A percentile compares a stretch with the other conserved stretches of the same genome.
phyloP scores from a whole-genome alignment of 768 basidiomycete genomes.

The Boletus edulis region DNA sequence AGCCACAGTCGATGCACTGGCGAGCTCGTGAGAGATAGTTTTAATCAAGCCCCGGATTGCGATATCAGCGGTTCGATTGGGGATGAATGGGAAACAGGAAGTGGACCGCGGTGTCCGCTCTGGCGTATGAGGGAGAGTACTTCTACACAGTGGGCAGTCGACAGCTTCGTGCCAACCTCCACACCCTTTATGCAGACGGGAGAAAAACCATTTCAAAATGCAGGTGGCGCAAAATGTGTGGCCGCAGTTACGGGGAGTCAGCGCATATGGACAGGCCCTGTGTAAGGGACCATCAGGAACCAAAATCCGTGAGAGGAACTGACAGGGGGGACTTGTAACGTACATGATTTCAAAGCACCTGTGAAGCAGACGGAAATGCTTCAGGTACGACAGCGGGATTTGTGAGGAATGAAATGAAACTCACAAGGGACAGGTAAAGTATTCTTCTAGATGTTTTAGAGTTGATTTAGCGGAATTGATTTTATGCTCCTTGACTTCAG shows the following conservation, averaged over 20 bases:
- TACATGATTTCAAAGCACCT: conserved; percentile 67
- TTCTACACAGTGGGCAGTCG: conserved; percentile 67
- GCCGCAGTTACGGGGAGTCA: conserved; percentile 57
- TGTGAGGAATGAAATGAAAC: conserved; percentile 23
- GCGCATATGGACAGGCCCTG: conserved; percentile 52
- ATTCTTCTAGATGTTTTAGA: conserved; percentile 56
- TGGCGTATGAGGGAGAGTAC: conserved; percentile 47
- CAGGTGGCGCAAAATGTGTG: conserved; percentile 69
- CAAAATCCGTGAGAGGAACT: conserved; percentile 3
- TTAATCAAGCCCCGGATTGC: conserved; percentile 53
- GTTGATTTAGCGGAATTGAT: conserved; percentile 28
- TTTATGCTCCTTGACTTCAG: conserved; percentile 42
- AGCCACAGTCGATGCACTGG: conserved; percentile 27
- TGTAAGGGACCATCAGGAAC: conserved; percentile 8
- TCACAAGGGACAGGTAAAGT: conserved; percentile 64
- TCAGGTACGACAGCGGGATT: conserved; percentile 10
- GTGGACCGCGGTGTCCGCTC: conserved; percentile 49
- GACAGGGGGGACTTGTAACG: conserved; percentile 8
- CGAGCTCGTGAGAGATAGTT: conserved; percentile 43
- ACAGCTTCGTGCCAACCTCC: conserved; percentile 68
- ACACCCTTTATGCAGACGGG: conserved; percentile 58
- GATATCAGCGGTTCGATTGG: conserved; percentile 55
- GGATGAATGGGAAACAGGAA: conserved; percentile 59
- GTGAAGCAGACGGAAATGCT: conserved; percentile 2
- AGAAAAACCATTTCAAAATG: conserved; percentile 69